Base-by-base conservation (phyloP, 163 green algal species). In the Volvox carteri region DNA sequence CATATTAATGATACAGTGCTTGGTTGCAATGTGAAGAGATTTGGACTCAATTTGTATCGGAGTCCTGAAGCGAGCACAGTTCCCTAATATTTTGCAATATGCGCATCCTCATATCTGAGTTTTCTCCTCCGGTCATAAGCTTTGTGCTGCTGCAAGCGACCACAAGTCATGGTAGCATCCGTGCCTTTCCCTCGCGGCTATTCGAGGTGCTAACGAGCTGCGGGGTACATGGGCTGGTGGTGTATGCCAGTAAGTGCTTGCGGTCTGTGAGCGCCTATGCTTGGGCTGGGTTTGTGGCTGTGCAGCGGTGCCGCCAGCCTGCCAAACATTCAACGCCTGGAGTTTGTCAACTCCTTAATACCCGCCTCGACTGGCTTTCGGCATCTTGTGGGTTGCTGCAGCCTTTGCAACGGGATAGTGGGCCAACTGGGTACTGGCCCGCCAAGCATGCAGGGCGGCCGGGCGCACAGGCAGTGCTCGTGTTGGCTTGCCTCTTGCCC, bases 191-290 rank as follows among this genome's bases (percentile, higher is more conserved):
- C 68, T 77, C 68, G 18, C 68, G 68, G 68, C 68, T 77, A 50
- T 77, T 77, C 11, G 68, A 77, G 33, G 68, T 77, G 68, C 68
- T 77, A 48, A 52, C 4, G 68, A 52, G 68, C 68, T 77, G 68
- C 58, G 23, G 58, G 16, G 58, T 70, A 70, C 58, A 33, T 70
- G 58, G 58, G 50, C 58, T 70, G 23, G 35, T 52, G 68, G 68
- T 77, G 68, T 33, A 77, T 77, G 68, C 58, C 58, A 70, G 35
- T 48, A 77, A 77, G 68, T 54, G 68, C 68, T 77, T 77, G 68
- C 35, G 33, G 68, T 54, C 68, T 77, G 68, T 54, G 68, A 33
- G n/a, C 58, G 58, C 19, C 58, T 70, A 33, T 12, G 58, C 58
- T 70, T 70, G 58, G 58, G 58, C 58, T 58, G 16, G 50, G 50